Base-by-base conservation (phyloP, 2,329 filamentous ascomycete species). In the Arthrobotrys sphaeroides region DNA sequence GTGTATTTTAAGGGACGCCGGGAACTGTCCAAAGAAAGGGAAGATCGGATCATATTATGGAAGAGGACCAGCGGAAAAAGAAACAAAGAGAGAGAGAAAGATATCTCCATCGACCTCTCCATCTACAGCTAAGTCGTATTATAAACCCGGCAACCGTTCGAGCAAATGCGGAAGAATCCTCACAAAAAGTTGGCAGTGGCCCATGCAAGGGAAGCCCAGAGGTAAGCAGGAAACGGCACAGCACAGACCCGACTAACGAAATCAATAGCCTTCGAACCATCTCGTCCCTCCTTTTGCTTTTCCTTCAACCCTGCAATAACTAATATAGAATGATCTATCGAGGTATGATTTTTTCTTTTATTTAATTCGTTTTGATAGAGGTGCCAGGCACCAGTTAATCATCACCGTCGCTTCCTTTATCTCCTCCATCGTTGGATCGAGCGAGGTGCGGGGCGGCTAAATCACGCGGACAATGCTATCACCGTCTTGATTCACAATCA, bases 81-180 rank as follows among this genome's bases (percentile, higher is more conserved):
- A 53, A 53, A 40, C 20, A 18, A 36, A 24, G 26, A 24, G 51
- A n/a, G n/a, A n/a, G n/a, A n/a, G n/a, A n/a, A n/a, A n/a, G n/a
- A n/a, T n/a, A n/a, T n/a, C n/a, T n/a, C n/a, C n/a, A n/a, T n/a
- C n/a, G n/a, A n/a, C n/a, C n/a, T n/a, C n/a, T n/a, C n/a, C n/a
- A n/a, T 36, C 28, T 12, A 16, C n/a, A 62, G 13, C 40, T 33
- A 62, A 62, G 40, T n/a, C n/a, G n/a, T n/a, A n/a, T n/a, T n/a
- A n/a, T n/a, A 22, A 62, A 33, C 40, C 57, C n/a, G 57, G 28
- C 24, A 22, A 47, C 47, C 45, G 28, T 53, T 51, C 28, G 67
- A 72, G 67, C 57, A 68, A 65, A 69, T 69, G 64, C 62, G 70
- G 70, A 74, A 74, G 55, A 73, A 66, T 61, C 69, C 36, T 73